Evolutionary conservation across 108 stramenopile genomes (phyloP).

Genomic region (Chaetoceros muelleri): DNA sequence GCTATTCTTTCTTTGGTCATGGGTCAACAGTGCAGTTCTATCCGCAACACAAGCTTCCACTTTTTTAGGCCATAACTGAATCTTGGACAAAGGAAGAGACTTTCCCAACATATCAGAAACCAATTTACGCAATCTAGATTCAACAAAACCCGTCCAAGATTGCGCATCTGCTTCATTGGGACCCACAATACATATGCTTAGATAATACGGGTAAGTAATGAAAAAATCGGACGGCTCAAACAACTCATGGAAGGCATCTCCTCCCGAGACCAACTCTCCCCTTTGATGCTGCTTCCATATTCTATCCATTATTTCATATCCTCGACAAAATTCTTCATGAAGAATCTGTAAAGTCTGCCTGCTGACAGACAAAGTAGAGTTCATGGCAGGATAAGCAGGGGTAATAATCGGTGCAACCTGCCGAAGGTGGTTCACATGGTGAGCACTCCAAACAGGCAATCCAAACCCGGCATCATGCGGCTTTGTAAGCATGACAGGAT

Average conservation of each 20-base stretch:
- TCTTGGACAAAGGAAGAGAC: constrained; percentile 67
- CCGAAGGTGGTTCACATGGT: constrained; percentile 38
- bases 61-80: constrained; percentile 88
- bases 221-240: constrained; percentile 95
- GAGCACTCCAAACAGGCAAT: constrained; percentile 61
- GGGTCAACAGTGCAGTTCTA: constrained; percentile 52
- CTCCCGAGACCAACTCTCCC: constrained; percentile 11
- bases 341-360: constrained; percentile 78
- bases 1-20: constrained; percentile 65
- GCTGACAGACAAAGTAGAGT: constrained; percentile 85
- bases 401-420: constrained; percentile 96
- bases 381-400: constrained; percentile 98
- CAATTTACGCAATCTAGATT: constrained; percentile 84
- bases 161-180: constrained; percentile 81
- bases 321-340: constrained; percentile 79
- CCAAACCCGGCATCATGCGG: constrained; percentile 79
- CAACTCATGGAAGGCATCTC: constrained; percentile 20
- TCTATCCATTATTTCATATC: constrained; percentile 52
- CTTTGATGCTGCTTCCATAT: constrained; percentile 62
- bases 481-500: constrained; percentile 79
- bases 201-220: constrained; percentile 87
- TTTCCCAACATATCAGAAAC: constrained; percentile 67
- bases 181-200: constrained; percentile 88
- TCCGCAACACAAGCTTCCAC: constrained; percentile 76
- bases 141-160: constrained; percentile 89